Evolutionary conservation across 1,139 yeast species (phyloP).

Genomic region (Yamadazyma conglobata): DNA sequence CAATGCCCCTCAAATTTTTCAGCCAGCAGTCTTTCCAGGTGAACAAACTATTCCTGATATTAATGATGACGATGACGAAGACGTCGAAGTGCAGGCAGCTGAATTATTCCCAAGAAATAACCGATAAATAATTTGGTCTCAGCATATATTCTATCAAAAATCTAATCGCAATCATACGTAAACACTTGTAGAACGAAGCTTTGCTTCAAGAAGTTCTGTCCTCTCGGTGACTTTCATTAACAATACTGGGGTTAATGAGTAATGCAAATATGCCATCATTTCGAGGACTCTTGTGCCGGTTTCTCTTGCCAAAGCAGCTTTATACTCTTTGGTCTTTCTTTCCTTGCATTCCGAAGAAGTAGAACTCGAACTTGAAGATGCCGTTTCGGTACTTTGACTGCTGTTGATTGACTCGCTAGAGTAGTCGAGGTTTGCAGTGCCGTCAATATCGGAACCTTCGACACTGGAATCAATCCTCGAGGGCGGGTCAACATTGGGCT

Average conservation of each 20-base stretch:
- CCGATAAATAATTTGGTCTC: not conserved
- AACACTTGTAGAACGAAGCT: constrained; percentile 1
- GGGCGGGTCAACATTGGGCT: no score
- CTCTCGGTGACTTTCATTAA: constrained; percentile 7
- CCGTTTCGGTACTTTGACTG: no score
- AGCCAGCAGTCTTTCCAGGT: constrained; percentile 41
- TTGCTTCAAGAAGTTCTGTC: constrained; percentile 4
- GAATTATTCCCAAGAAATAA: constrained; percentile 30
- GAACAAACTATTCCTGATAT: constrained; percentile 25
- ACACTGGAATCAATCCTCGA: no score
- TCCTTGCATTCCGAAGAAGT: no score
- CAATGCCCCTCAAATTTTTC: constrained; percentile 44
- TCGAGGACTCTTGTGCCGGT: constrained; percentile 17
- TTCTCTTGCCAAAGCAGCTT: constrained; percentile 17
- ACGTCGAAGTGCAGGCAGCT: constrained; percentile 34
- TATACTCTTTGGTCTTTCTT: constrained; percentile 9
- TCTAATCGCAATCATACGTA: no score
- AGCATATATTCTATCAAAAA: no score
- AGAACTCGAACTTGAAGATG: no score
- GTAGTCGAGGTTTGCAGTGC: no score
- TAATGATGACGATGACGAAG: constrained; percentile 26
- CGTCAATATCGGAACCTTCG: no score
- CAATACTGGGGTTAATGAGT: constrained; percentile 11
- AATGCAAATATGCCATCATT: constrained; percentile 21
- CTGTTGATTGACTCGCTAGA: no score